These are phyloP conservation scores for Epicoccum sorghinum DNA, from an alignment of 2,329 filamentous ascomycete genomes.

Conservation along the genomic window DNA sequence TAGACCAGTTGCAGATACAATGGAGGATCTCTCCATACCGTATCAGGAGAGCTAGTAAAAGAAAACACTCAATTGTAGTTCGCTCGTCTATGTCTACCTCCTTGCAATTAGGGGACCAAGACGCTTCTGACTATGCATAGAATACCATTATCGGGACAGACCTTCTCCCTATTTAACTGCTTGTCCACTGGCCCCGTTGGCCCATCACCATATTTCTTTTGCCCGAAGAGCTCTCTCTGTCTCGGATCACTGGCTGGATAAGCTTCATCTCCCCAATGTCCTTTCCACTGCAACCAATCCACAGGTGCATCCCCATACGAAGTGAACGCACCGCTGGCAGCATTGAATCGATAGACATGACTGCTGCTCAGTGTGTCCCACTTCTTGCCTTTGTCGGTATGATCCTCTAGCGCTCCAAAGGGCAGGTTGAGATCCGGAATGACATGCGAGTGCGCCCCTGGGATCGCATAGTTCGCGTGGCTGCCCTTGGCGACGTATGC, in stretches of 20 bases:
- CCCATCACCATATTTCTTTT: slow-evolving; percentile 60
- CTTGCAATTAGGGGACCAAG: slow-evolving; percentile 32
- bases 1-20: neutral
- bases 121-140: slow-evolving; percentile 54
- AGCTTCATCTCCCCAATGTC: slow-evolving; percentile 67
- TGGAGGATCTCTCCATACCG: no score
- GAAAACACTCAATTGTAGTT: neutral
- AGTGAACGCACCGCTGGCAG: slow-evolving; percentile 50
- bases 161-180: slow-evolving; percentile 59
- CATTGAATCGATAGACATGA: slow-evolving; percentile 63
- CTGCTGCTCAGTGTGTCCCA: slow-evolving; percentile 67
- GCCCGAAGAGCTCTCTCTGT: slow-evolving; percentile 53
- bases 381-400: slow-evolving; percentile 60
- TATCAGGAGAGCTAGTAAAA: no score
- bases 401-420: slow-evolving; percentile 56
- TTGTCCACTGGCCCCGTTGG: slow-evolving; percentile 69
- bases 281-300: slow-evolving; percentile 62
- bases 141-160: slow-evolving; percentile 61
- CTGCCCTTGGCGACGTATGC: slow-evolving; percentile 65
- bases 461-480: slow-evolving; percentile 68
- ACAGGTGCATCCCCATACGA: slow-evolving; percentile 58
- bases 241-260: slow-evolving; percentile 59
- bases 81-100: neutral
- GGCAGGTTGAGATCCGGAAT: slow-evolving; percentile 67
- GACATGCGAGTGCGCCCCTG: slow-evolving; percentile 66